These are phyloP conservation scores for Excoecaria cochinchinensis DNA, from an alignment of 345 rosid genomes.

Conservation along the genomic window DNA sequence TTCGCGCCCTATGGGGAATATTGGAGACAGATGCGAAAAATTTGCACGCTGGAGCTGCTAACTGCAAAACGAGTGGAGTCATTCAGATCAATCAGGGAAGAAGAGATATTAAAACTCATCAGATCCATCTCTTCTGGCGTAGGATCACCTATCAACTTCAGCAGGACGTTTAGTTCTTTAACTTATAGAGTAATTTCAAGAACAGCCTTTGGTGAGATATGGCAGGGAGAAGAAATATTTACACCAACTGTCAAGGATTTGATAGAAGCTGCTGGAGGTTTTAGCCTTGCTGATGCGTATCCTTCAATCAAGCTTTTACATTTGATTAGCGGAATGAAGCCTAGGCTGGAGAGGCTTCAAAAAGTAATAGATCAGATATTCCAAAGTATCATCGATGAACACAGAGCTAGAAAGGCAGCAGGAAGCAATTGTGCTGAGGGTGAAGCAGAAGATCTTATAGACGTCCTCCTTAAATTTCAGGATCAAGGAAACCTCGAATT, in stretches of 20 bases:
- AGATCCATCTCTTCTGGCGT: background rate
- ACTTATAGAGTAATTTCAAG: background rate
- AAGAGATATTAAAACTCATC: constrained; percentile 7
- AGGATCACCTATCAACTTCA: constrained; percentile 10
- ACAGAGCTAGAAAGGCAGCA: constrained; percentile 3
- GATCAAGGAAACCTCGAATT: background rate
- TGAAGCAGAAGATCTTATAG: constrained; percentile 2
- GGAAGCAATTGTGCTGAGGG: background rate
- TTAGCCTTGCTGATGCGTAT: background rate
- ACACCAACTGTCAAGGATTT: background rate
- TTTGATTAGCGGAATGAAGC: background rate
- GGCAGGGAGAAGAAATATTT: constrained; percentile 4
- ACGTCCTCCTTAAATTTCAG: constrained; percentile 7
- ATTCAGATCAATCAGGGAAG: constrained; percentile 9
- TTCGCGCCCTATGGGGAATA: constrained; percentile 10
- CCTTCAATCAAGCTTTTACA: constrained; percentile 2
- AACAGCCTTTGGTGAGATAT: background rate
- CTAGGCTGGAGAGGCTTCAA: background rate
- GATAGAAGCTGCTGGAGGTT: background rate
- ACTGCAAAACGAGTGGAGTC: constrained; percentile 7
- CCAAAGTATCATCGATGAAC: constrained; percentile 2
- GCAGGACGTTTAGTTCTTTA: constrained; percentile 1
- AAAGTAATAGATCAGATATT: background rate
- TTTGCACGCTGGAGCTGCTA: constrained; percentile 9
- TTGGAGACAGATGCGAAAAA: constrained; percentile 13